A percentile compares a stretch with the other conserved stretches of the same genome.
phyloP scores from a whole-genome alignment of 163 green algal species.

The Smithsoniella earleae region DNA sequence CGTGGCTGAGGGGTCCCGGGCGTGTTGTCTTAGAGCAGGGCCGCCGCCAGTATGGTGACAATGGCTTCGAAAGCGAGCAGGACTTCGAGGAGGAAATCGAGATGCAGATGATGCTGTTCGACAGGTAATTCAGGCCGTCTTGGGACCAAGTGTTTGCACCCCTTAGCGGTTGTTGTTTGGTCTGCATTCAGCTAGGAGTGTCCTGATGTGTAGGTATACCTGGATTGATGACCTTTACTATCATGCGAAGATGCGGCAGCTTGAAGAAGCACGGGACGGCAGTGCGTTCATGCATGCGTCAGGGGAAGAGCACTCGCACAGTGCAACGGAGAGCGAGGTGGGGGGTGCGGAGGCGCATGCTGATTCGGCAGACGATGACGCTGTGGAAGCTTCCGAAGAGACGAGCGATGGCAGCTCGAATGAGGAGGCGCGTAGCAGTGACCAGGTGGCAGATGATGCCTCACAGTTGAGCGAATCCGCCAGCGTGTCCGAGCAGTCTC shows the following conservation, averaged over 20 bases:
- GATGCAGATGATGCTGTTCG: slow-evolving; percentile 26
- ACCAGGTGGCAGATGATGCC: too few relatives aligned
- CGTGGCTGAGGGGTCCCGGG: slow-evolving; percentile 23
- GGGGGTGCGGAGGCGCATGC: background rate
- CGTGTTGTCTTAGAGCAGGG: background rate
- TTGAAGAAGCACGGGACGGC: background rate
- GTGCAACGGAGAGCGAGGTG: background rate
- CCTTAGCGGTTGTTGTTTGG: too few relatives aligned
- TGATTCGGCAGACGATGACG: background rate
- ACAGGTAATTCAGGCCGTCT: background rate
- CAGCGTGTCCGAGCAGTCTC: too few relatives aligned
- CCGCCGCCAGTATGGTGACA: background rate
- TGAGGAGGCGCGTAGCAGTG: too few relatives aligned
- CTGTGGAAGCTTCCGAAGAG: background rate
- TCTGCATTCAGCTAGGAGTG: background rate
- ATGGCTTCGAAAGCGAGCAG: background rate
- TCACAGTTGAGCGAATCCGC: too few relatives aligned
- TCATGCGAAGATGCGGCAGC: background rate
- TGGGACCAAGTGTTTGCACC: too few relatives aligned
- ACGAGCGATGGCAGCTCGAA: too few relatives aligned
- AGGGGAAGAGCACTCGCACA: background rate
- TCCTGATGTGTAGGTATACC: slow-evolving; percentile 2
- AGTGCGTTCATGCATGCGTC: too few relatives aligned
- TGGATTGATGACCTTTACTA: slow-evolving; percentile 26
- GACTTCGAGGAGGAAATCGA: slow-evolving; percentile 23